Evolutionary conservation across 2,329 filamentous ascomycete genomes (phyloP).

Genomic region (Penicillium italicum): DNA sequence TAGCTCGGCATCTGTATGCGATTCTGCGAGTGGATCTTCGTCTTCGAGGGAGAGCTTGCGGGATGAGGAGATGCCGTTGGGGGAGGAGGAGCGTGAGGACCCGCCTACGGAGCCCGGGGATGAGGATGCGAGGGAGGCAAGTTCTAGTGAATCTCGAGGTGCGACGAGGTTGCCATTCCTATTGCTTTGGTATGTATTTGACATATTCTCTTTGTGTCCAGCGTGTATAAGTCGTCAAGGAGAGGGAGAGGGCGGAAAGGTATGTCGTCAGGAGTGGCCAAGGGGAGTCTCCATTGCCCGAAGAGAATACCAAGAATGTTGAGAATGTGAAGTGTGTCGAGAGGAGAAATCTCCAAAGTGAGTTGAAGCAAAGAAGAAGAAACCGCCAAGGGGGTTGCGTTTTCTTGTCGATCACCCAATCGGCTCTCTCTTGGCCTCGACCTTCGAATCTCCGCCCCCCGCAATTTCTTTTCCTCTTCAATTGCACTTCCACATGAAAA

Average conservation of each 20-base stretch:
- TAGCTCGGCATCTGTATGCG: conserved; percentile 49
- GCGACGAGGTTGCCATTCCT: conserved; percentile 33
- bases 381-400: conserved; percentile 17
- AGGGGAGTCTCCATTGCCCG: conserved; percentile 9
- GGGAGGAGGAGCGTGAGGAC: conserved; percentile 67
- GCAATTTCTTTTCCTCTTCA: conserved; percentile 9
- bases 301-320: conserved; percentile 4
- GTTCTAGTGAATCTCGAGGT: conserved; percentile 87
- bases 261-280: conserved; percentile 2
- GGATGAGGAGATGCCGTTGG: conserved; percentile 87
- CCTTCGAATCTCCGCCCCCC: conserved; percentile 16
- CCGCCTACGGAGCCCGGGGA: conserved; percentile 62
- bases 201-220: conserved; percentile 26
- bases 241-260: not conserved
- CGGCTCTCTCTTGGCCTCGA: conserved; percentile 14
- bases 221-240: not conserved
- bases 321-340: not conserved
- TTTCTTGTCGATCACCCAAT: conserved; percentile 23
- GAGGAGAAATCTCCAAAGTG: not conserved
- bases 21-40: conserved; percentile 67
- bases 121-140: conserved; percentile 88
- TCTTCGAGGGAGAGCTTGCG: conserved; percentile 83
- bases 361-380: not conserved
- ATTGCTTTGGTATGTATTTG: conserved; percentile 31
- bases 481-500: conserved; percentile 12